Evolutionary conservation across 352 stramenopile species (phyloP), one percentile per base, ranked within the genome.

Genomic region (Aphanomyces euteiches): DNA sequence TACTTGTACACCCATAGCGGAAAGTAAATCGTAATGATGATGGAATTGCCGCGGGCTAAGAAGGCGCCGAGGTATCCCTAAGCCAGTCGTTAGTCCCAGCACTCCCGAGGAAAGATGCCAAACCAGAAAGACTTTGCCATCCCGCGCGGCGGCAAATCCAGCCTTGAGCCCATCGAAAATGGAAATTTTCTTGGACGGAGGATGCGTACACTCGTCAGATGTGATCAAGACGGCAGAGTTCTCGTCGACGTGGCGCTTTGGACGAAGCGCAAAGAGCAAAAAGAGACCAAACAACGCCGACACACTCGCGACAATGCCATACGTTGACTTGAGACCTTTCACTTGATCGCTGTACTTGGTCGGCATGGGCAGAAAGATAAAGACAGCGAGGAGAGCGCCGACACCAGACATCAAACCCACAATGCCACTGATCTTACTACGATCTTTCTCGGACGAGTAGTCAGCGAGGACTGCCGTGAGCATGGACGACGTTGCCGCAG

Each of bases 1-100:
- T 67, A 67, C 59, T 67, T 67, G 59, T 67, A 67, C 5, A 67
- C 59, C 59, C 59, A 67, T 5, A 67, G 28, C 59, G 59, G 59
- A 19, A 67, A 19, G 41, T 41, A 67, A 13, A 67, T 67, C 17
- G 59, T 67, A 56, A 67, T 67, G 59, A 67, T 67, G 59, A 67
- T 67, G 41, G 59, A 57, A 45, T 67, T 37, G 41, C 59, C 59
- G n/a, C 59, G 59, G n/a, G 59, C 59, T 21, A 67, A 45, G 41
- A 67, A 67, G 12, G 41, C 37, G 10, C 59, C 59, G 34, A 67
- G 40, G 59, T 67, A 67, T n/a, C 59, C 59, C 57, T 66, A 48
- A 8, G 17, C 28, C 28, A 53, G 0, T 7, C 28, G 12, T 39
- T 13, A 19, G 50, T 37, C 8, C 3, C 7, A 3, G 1, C 12